Base-by-base conservation (phyloP, 352 stramenopile species). In the Phytophthora agathidicida region DNA sequence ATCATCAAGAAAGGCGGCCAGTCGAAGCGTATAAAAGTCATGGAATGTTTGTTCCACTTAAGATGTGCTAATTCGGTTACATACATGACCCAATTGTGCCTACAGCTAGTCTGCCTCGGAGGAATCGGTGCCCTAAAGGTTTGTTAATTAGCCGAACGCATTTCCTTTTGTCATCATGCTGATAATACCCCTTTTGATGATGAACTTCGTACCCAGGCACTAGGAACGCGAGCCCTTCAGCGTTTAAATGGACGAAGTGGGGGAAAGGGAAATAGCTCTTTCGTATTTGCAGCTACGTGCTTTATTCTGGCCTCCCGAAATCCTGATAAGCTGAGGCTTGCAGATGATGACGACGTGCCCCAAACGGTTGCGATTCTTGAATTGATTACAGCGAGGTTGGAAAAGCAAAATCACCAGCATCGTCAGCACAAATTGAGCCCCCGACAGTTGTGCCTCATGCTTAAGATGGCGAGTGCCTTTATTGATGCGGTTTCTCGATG, bases 111-210 rank as follows among this genome's bases (percentile, higher is more conserved):
- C 11, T 65, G 39, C 35, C 22, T 83, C 4, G 75, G 75, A 36
- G 75, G 73, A 24, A 32, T 65, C 17, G 42, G 47, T 14, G 73
- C 65, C 32, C 36, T 88, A 2, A 79, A 86, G 77, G 77, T 84
- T 43, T 13, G 67, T 65, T 23, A 3, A 19, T 19, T 37, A 35
- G 27, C 10, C 44, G n/a, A 33, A 7, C 30, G 14, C 31, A 23
- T 9, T 28, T 19, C 5, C 7, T 11, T 17, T 44, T 46, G 2
- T 16, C n/a, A 39, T 36, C 9, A 28, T 49, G n/a, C 13, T 60
- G 9, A 49, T 59, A 7, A 27, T 42, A 6, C 33, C 8, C 31
- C 19, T n/a, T 22, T 55, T 49, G 36, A 49, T 39, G n/a, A 7
- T 37, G n/a, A 11, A 22, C 28, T 56, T 38, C 13, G 17, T 49